These are phyloP conservation scores for Lasiodiplodia gonubiensis DNA, from an alignment of 2,329 filamentous ascomycete species.

Conservation along the genomic window DNA sequence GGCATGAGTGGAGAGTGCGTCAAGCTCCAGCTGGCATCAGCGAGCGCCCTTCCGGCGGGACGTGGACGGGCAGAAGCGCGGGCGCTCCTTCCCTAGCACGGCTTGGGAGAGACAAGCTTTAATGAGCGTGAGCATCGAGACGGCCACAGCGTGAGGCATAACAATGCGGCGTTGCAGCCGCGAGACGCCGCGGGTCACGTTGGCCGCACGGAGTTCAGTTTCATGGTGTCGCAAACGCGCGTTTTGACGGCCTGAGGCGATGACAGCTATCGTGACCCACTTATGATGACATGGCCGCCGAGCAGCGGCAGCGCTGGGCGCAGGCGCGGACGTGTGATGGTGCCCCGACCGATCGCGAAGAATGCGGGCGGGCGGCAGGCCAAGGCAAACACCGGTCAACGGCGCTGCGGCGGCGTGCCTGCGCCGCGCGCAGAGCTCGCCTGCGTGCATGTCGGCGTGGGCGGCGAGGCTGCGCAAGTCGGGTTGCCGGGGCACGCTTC, in stretches of 20 bases:
- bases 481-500: background rate
- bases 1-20: constrained; percentile 9
- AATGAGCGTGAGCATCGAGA: background rate
- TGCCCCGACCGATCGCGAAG: background rate
- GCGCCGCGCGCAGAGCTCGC: background rate
- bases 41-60: constrained; percentile 1
- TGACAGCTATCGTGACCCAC: constrained; percentile 25
- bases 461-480: background rate
- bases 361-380: constrained; percentile 1
- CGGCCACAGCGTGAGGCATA: constrained; percentile 20
- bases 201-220: constrained; percentile 15
- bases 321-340: constrained; percentile 5
- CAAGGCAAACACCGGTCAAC: background rate
- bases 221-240: constrained; percentile 25
- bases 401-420: constrained; percentile 9
- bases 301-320: constrained; percentile 19
- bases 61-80: constrained; percentile 13
- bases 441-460: background rate
- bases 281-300: constrained; percentile 27
- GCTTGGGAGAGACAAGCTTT: constrained; percentile 4
- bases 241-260: constrained; percentile 25
- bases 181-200: constrained; percentile 19
- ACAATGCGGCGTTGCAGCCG: constrained; percentile 4
- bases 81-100: background rate
- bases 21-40: constrained; percentile 22